A percentile compares a stretch with the other conserved stretches of the same genome.
phyloP scores from a whole-genome alignment of 2,329 filamentous ascomycete genomes.

The Penicillium sp. region DNA sequence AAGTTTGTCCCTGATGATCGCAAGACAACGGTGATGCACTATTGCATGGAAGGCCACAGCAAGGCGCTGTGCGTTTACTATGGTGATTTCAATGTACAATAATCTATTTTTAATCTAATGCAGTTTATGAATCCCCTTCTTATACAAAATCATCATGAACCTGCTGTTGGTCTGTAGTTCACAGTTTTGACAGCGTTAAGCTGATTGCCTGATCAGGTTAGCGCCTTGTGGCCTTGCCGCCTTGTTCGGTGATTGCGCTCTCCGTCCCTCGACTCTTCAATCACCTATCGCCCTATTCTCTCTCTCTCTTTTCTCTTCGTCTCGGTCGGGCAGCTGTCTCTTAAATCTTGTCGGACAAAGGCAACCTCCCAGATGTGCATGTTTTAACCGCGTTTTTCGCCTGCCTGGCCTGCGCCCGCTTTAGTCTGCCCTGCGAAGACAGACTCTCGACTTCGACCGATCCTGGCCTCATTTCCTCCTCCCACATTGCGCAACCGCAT shows the following conservation, averaged over 20 bases:
- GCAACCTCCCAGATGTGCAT: slow-evolving; percentile 7
- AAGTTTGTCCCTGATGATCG: slow-evolving; percentile 43
- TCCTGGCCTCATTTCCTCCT: not conserved
- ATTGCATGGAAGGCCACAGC: slow-evolving; percentile 84
- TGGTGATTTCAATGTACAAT: slow-evolving; percentile 47
- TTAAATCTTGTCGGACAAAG: not conserved
- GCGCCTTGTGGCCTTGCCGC: slow-evolving; percentile 10
- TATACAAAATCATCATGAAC: not conserved
- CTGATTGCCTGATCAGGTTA: slow-evolving; percentile 28
- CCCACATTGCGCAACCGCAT: not conserved
- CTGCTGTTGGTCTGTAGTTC: not conserved
- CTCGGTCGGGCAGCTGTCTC: not conserved
- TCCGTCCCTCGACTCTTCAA: slow-evolving; percentile 1
- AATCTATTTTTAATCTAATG: slow-evolving; percentile 3
- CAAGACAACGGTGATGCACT: slow-evolving; percentile 75
- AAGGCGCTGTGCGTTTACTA: slow-evolving; percentile 64
- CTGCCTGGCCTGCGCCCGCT: slow-evolving; percentile 3
- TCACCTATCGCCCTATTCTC: slow-evolving; percentile 3
- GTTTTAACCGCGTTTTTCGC: slow-evolving; percentile 4
- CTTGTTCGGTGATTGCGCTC: slow-evolving; percentile 3
- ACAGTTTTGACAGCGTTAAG: slow-evolving; percentile 5
- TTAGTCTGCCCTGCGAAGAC: not conserved
- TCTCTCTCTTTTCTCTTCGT: not conserved
- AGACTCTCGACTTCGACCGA: not conserved
- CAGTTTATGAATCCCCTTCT: not conserved